Evolutionary conservation across 345 rosid species (phyloP).

Genomic region (Gossypium longicalyx): DNA sequence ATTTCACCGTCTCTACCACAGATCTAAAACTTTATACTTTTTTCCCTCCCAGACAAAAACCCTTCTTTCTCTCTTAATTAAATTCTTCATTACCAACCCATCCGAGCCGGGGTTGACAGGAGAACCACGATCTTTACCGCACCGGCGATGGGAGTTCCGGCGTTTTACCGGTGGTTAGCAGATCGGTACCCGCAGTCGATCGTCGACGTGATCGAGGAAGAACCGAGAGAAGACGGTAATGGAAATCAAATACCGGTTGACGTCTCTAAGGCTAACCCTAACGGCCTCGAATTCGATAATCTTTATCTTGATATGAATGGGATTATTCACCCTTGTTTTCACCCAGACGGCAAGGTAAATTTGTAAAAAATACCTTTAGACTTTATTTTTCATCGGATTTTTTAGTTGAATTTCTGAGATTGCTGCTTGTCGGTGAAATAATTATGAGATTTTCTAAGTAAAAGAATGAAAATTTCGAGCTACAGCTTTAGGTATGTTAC

Average conservation of each 20-base stretch:
- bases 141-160: slow-evolving; percentile 86
- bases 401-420: background rate
- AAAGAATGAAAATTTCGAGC: too few species aligned
- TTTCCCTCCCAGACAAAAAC: background rate
- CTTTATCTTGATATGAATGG: slow-evolving; percentile 94
- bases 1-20: background rate
- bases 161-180: slow-evolving; percentile 94
- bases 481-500: background rate
- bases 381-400: background rate
- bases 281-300: slow-evolving; percentile 85
- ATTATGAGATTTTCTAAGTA: background rate
- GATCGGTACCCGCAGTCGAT: slow-evolving; percentile 88
- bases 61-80: background rate
- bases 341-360: slow-evolving; percentile 89
- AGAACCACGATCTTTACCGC: background rate
- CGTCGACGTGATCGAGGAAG: slow-evolving; percentile 76
- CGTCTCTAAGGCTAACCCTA: slow-evolving; percentile 81
- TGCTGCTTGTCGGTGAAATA: background rate
- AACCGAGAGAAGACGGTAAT: slow-evolving; percentile 36
- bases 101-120: background rate
- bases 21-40: slow-evolving; percentile 7
- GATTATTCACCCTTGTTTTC: slow-evolving; percentile 97
- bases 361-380: background rate
- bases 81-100: background rate
- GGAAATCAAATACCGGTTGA: slow-evolving; percentile 49